Percentiles rank a stretch among this genome's conserved stretches.
Evolutionary conservation across 768 basidiomycete genomes (phyloP).

Genomic region (Flagelloscypha sp.): DNA sequence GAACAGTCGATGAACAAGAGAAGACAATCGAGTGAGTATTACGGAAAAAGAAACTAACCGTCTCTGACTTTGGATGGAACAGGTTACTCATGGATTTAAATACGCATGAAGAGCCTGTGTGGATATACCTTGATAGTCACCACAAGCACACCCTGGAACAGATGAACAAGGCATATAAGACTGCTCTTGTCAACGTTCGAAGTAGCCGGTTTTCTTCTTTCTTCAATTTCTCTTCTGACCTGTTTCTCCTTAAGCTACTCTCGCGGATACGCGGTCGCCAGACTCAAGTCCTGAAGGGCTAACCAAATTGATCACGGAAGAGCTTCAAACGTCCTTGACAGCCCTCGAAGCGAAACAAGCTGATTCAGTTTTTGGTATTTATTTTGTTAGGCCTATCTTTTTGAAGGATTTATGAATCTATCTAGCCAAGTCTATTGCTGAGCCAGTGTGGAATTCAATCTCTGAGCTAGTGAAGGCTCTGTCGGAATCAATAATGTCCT

Average conservation of each 20-base stretch:
- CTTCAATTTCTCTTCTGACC: conserved; percentile 8
- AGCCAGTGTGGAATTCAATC: conserved; percentile 76
- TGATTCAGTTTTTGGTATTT: conserved; percentile 53
- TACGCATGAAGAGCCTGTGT: conserved; percentile 81
- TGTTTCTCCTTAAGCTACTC: conserved; percentile 28
- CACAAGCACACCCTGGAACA: conserved; percentile 77
- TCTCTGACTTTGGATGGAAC: too few species aligned
- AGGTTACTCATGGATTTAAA: conserved; percentile 88
- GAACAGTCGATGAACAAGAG: conserved; percentile 89
- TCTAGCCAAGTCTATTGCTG: conserved; percentile 60
- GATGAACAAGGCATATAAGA: conserved; percentile 56
- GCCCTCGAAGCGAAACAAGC: conserved; percentile 57
- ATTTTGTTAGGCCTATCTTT: neutral
- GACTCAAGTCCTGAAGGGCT: conserved; percentile 28
- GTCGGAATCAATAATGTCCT: conserved; percentile 79
- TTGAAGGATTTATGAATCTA: conserved; percentile 1
- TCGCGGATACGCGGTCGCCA: conserved; percentile 34
- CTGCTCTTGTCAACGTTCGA: conserved; percentile 41
- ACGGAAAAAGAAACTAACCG: too few species aligned
- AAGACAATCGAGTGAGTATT: conserved; percentile 84
- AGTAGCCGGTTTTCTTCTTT: conserved; percentile 32
- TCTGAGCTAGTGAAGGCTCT: conserved; percentile 73
- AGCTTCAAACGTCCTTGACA: conserved; percentile 53
- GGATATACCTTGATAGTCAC: conserved; percentile 93
- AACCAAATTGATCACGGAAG: conserved; percentile 36